Evolutionary conservation across 2,329 filamentous ascomycete species (phyloP).

Genomic region (Colletotrichum sublineola): DNA sequence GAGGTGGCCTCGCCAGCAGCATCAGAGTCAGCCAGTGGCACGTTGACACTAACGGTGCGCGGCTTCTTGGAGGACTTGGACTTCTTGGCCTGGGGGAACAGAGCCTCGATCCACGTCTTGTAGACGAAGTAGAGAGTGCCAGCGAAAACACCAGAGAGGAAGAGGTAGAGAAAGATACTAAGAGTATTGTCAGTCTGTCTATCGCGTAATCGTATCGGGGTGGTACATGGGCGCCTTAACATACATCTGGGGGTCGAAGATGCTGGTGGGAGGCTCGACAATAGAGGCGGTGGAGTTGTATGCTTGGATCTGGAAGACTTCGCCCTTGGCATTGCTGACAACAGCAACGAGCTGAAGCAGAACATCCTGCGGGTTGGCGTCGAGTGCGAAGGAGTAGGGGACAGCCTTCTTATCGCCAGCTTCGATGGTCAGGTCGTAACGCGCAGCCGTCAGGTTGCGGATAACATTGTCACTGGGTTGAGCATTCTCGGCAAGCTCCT

Average conservation of each 20-base stretch:
- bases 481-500: conserved; percentile 63
- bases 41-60: conserved; percentile 76
- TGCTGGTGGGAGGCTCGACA: conserved; percentile 90
- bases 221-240: conserved; percentile 49
- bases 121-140: conserved; percentile 96
- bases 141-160: conserved; percentile 83
- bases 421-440: conserved; percentile 80
- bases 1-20: conserved; percentile 77
- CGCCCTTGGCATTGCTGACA: conserved; percentile 74
- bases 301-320: conserved; percentile 81
- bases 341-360: conserved; percentile 82
- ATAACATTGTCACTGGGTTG: conserved; percentile 70
- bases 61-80: conserved; percentile 69
- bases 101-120: conserved; percentile 95
- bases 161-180: conserved; percentile 97
- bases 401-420: conserved; percentile 82
- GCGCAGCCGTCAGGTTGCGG: conserved; percentile 85
- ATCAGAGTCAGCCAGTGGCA: conserved; percentile 77
- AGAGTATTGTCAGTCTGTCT: conserved; percentile 57
- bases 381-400: conserved; percentile 87
- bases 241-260: conserved; percentile 97
- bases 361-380: conserved; percentile 94
- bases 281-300: conserved; percentile 88
- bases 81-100: conserved; percentile 92
- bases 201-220: conserved; percentile 54